A percentile compares a stretch with the other conserved stretches of the same genome.
phyloP scores from a whole-genome alignment of 805 yeast genomes.

The Candida morakotiae region DNA sequence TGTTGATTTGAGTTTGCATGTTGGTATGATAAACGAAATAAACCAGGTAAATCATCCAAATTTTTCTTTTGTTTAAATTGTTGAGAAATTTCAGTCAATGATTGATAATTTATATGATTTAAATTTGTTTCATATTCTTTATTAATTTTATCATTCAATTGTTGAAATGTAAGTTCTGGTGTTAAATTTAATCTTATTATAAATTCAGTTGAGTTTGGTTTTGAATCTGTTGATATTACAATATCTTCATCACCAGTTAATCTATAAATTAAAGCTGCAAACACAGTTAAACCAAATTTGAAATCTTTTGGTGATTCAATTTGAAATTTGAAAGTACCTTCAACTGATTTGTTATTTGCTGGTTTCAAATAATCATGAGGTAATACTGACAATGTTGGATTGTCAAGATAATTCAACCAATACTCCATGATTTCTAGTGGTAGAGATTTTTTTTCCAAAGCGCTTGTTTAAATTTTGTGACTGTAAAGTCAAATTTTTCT shows the following conservation, averaged over 20 bases:
- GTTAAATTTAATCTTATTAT: conserved; percentile 62
- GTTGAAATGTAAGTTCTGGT: conserved; percentile 50
- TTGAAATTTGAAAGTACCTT: conserved; percentile 43
- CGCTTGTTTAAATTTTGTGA: conserved; percentile 1
- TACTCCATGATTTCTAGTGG: conserved; percentile 13
- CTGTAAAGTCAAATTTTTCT: conserved; percentile 1
- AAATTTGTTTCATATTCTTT: conserved; percentile 34
- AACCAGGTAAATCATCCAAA: conserved; percentile 55
- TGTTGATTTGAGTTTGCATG: conserved; percentile 36
- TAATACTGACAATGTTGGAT: conserved; percentile 79
- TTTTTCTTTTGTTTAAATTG: conserved; percentile 46
- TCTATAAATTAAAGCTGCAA: conserved; percentile 68
- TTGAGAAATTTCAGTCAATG: conserved; percentile 53
- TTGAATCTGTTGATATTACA: conserved; percentile 65
- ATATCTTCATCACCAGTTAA: conserved; percentile 94
- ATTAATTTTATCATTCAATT: conserved; percentile 45
- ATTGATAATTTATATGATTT: conserved; percentile 37
- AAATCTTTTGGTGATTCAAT: conserved; percentile 26
- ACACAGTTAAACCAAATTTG: conserved; percentile 56
- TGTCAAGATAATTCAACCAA: conserved; percentile 67
- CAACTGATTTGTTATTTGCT: conserved; percentile 59
- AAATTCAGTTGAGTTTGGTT: conserved; percentile 36
- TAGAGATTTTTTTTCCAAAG: neutral
- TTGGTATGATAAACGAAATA: conserved; percentile 60
- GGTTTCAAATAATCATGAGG: conserved; percentile 89